These are phyloP conservation scores for Hippophae gyantsensis DNA, from an alignment of 306 rosid genomes.

Conservation along the genomic window DNA sequence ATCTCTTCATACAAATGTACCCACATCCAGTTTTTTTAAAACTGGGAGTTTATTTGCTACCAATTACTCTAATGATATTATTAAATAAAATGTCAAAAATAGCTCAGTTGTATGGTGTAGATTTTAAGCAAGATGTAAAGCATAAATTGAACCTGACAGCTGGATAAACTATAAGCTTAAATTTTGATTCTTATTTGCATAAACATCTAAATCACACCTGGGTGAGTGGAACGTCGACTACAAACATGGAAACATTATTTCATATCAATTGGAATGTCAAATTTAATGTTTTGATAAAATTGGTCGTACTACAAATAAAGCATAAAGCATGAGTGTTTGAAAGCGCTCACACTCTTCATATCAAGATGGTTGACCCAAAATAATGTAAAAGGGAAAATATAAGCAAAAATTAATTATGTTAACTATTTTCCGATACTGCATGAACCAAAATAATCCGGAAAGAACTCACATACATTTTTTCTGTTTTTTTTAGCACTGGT, in stretches of 20 bases:
- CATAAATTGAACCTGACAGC: no score
- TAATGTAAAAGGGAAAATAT: not conserved
- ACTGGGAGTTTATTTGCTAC: no score
- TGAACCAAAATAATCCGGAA: conserved; percentile 6
- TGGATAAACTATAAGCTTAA: no score
- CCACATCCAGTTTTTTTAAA: no score
- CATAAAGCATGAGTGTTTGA: not conserved
- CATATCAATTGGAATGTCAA: not conserved
- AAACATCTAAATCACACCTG: no score
- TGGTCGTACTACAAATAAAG: not conserved
- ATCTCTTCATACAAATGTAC: no score
- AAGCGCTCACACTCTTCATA: not conserved
- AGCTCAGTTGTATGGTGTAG: no score
- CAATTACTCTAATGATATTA: no score
- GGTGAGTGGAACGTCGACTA: not conserved
- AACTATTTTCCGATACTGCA: conserved; percentile 1
- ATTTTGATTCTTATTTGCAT: no score
- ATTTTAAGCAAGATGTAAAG: no score
- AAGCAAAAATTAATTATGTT: not conserved
- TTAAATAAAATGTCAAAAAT: no score
- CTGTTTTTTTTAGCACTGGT: conserved; percentile 42
- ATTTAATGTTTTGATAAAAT: not conserved
- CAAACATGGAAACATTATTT: not conserved
- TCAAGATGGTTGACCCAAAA: not conserved
- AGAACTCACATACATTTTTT: conserved; percentile 49